A percentile compares a stretch with the other conserved stretches of the same genome.
Conservation (phyloP, 2,329 filamentous ascomycete genomes). For the Trichoderma afroharzianum region DNA sequence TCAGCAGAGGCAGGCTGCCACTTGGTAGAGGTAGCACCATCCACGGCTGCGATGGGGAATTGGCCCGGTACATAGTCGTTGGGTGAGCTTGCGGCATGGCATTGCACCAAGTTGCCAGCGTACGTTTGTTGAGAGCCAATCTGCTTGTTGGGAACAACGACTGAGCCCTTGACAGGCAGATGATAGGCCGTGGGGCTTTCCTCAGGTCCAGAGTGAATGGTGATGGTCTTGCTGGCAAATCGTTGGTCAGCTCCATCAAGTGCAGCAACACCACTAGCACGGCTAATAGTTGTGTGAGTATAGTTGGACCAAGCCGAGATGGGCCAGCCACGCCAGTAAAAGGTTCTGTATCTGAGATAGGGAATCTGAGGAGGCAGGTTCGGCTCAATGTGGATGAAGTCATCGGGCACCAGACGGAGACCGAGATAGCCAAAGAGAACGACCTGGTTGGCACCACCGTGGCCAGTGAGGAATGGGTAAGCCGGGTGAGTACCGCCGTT, state of each 20-base stretch:
- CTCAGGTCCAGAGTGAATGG: conserved; percentile 51
- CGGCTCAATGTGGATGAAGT: conserved; percentile 57
- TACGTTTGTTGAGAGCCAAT: conserved; percentile 52
- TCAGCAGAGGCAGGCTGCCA: conserved; percentile 23
- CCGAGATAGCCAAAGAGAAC: conserved; percentile 65
- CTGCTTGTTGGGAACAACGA: conserved; percentile 57
- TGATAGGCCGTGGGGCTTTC: conserved; percentile 39
- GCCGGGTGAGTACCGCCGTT: conserved; percentile 51
- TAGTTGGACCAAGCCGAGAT: conserved; percentile 25
- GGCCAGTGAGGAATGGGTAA: conserved; percentile 68
- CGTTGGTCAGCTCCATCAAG: conserved; percentile 51
- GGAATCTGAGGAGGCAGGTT: conserved; percentile 57
- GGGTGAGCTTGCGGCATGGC: conserved; percentile 49
- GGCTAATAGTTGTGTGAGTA: conserved; percentile 25
- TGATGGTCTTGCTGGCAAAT: conserved; percentile 53
- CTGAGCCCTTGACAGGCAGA: conserved; percentile 45
- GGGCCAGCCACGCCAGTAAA: conserved; percentile 31
- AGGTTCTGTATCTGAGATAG: conserved; percentile 36
- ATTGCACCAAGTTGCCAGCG: conserved; percentile 62
- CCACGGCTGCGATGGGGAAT: conserved; percentile 46
- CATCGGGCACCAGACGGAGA: conserved; percentile 55
- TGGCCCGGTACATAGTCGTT: conserved; percentile 57
- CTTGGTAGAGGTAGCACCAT: conserved; percentile 24
- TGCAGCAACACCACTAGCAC: conserved; percentile 32
- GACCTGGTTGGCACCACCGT: conserved; percentile 67